Conservation (phyloP, 2,329 filamentous ascomycete genomes). For the Diplodia corticola region DNA sequence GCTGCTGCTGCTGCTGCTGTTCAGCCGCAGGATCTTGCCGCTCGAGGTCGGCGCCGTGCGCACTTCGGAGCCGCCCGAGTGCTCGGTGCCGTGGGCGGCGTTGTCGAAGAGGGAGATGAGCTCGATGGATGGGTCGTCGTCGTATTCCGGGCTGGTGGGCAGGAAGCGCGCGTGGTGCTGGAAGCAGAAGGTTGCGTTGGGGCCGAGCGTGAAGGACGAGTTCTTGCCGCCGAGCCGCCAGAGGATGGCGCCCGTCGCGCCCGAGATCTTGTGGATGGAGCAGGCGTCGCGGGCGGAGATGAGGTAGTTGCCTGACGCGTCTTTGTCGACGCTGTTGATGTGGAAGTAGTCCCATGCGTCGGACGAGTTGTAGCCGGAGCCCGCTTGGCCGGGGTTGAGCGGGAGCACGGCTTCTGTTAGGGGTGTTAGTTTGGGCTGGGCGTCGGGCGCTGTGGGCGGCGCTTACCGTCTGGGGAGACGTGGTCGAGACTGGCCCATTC, state of each 20-base stretch:
- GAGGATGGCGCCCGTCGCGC: constrained; percentile 46
- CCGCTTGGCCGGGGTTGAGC: constrained; percentile 27
- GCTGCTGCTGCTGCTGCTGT: too few species aligned
- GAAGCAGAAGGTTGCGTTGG: constrained; percentile 30
- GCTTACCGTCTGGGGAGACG: constrained; percentile 31
- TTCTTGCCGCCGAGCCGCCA: constrained; percentile 54
- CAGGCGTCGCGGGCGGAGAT: constrained; percentile 28
- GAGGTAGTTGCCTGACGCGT: constrained; percentile 30
- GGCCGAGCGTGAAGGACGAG: constrained; percentile 43
- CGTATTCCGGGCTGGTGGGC: constrained; percentile 20
- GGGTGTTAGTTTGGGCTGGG: not conserved
- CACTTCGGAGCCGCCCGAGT: constrained; percentile 23
- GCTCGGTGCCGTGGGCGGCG: constrained; percentile 26
- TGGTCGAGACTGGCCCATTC: constrained; percentile 43
- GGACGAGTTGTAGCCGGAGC: constrained; percentile 33
- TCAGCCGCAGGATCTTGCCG: constrained; percentile 43
- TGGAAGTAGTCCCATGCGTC: constrained; percentile 45
- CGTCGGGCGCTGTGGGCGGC: constrained; percentile 3
- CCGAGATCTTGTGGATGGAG: constrained; percentile 27
- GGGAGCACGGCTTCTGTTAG: constrained; percentile 33
- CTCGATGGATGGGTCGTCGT: not conserved
- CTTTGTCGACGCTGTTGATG: constrained; percentile 41
- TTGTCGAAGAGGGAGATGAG: constrained; percentile 44
- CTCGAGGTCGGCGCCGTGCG: constrained; percentile 27
- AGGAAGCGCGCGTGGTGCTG: constrained; percentile 55